Percentiles rank a stretch among this genome's conserved stretches.
Evolutionary conservation across 208 protist species (phyloP).

Genomic region (Acanthamoeba pearcei): DNA sequence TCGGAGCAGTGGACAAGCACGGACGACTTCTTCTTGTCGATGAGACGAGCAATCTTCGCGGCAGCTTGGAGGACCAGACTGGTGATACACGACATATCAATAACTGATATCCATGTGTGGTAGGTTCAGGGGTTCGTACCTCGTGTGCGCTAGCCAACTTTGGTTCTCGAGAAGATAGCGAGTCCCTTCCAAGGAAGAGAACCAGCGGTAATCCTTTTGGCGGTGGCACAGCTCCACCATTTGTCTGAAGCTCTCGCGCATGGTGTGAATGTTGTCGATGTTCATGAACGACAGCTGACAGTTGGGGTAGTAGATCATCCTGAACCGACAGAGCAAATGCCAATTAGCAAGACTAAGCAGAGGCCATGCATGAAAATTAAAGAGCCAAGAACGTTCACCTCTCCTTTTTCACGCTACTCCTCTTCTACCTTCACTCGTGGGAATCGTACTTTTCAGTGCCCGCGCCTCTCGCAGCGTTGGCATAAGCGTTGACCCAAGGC

Average conservation of each 20-base stretch:
- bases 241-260: slow-evolving; percentile 86
- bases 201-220: slow-evolving; percentile 74
- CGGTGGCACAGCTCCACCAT: slow-evolving; percentile 72
- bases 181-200: slow-evolving; percentile 68
- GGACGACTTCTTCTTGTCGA: slow-evolving; percentile 78
- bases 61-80: slow-evolving; percentile 75
- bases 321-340: neutral
- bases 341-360: neutral
- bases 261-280: slow-evolving; percentile 91
- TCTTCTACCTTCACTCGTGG: slow-evolving; percentile 34
- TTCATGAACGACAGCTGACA: slow-evolving; percentile 77
- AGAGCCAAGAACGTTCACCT: too few relatives aligned
- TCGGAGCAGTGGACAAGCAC: slow-evolving; percentile 86
- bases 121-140: neutral
- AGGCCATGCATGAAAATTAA: neutral
- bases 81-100: neutral
- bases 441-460: slow-evolving; percentile 80
- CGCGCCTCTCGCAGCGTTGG: slow-evolving; percentile 90
- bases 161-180: slow-evolving; percentile 64
- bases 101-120: neutral
- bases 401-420: too few relatives aligned
- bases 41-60: slow-evolving; percentile 72
- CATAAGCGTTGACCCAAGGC: slow-evolving; percentile 88
- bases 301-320: slow-evolving; percentile 76
- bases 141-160: slow-evolving; percentile 71